phyloP scores from a whole-genome alignment of 2,329 filamentous ascomycete species.

The Corinectria fuckeliana region DNA sequence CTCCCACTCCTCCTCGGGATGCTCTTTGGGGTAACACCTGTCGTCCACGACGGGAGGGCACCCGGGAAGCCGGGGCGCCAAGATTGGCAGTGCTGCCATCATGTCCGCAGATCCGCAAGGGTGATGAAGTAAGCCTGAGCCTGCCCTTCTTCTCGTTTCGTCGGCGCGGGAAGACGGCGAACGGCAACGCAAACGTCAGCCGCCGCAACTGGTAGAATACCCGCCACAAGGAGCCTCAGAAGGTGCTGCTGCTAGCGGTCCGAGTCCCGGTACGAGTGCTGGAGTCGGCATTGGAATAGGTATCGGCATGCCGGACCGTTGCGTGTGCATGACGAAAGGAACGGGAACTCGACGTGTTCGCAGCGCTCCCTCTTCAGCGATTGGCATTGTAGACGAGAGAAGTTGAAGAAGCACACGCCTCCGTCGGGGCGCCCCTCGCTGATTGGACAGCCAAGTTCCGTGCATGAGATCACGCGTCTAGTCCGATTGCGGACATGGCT shows the following conservation, averaged over 20 bases:
- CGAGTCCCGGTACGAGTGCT: constrained; percentile 23
- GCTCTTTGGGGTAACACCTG: constrained; percentile 42
- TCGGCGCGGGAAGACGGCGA: constrained; percentile 11
- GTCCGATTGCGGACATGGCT: constrained; percentile 23
- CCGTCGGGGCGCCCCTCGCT: constrained; percentile 15
- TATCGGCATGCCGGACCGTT: constrained; percentile 37
- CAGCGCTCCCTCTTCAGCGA: constrained; percentile 23
- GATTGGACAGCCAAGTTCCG: constrained; percentile 36
- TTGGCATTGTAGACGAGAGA: constrained; percentile 19
- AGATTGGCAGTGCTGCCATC: constrained; percentile 39
- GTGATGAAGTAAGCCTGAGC: background rate
- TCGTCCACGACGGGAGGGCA: constrained; percentile 34
- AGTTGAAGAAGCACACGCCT: constrained; percentile 26
- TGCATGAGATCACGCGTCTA: constrained; percentile 30
- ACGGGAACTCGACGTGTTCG: constrained; percentile 32
- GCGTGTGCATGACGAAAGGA: constrained; percentile 35
- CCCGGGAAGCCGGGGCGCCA: constrained; percentile 45
- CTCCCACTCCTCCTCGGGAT: constrained; percentile 46
- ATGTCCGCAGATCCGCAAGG: constrained; percentile 20
- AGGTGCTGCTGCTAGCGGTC: no score
- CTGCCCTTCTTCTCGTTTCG: background rate
- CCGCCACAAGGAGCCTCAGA: constrained; percentile 23
- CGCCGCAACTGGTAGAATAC: constrained; percentile 18
- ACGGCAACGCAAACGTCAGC: no score
- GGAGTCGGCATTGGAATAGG: constrained; percentile 22